These are phyloP conservation scores for Tetrahymena thermophila DNA, from an alignment of 73 alveolate species.

Conservation along the genomic window DNA sequence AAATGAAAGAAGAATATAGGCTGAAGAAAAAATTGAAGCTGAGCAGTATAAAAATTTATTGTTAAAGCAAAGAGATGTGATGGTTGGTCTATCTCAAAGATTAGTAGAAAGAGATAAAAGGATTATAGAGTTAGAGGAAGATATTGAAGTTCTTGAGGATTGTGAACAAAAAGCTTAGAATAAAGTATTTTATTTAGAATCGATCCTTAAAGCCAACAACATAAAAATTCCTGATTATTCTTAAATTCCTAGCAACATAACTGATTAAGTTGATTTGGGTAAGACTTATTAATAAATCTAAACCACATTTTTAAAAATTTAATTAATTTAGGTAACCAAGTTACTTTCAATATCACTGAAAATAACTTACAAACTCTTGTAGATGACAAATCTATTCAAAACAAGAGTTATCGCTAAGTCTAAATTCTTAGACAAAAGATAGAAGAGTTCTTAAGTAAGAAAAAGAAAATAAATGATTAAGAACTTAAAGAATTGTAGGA, in stretches of 20 bases:
- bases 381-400: neutral
- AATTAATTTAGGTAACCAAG: neutral
- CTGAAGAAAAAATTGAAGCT: slow-evolving; percentile 91
- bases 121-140: slow-evolving; percentile 91
- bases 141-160: slow-evolving; percentile 82
- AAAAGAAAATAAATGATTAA: neutral
- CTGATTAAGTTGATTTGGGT: neutral
- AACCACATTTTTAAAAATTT: neutral
- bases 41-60: slow-evolving; percentile 96
- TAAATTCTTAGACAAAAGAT: neutral
- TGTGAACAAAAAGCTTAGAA: neutral
- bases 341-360: neutral
- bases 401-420: neutral
- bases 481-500: neutral
- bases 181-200: neutral
- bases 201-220: neutral
- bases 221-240: neutral
- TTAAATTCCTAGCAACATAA: neutral
- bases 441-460: neutral
- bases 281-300: neutral
- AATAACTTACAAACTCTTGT: neutral
- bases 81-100: slow-evolving; percentile 95
- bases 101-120: slow-evolving; percentile 98
- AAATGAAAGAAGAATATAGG: slow-evolving; percentile 81
- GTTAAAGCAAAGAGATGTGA: slow-evolving; percentile 95